Base-by-base conservation (phyloP, 202 grass and related monocot species). In the Schoenoplectus triqueter region DNA sequence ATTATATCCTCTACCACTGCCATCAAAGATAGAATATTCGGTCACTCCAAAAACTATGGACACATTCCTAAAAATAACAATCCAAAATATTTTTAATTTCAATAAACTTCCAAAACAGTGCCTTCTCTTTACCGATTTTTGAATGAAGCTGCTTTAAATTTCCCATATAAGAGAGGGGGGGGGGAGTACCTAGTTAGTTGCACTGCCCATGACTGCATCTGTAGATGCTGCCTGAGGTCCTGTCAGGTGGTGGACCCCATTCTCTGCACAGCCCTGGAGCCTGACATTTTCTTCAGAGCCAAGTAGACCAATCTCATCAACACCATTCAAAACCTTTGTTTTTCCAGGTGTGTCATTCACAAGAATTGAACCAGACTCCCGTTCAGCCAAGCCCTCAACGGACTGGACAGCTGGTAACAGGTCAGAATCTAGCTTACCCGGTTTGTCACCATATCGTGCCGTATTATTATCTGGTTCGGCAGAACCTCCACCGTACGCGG, bases 121-220 rank as follows among this genome's bases (percentile, higher is more conserved):
- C 39, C 64, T 66, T 0, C 62, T 49, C 44, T 65, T 64, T 66
- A 66, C n/a, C 17, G 49, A 66, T 21, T 15, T 17, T 82, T 65
- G 9, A 64, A 61, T 85, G 68, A 64, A 64, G 79, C 19, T 84
- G 5, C n/a, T 59, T 72, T 4, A 41, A 84, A 64, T 64, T 22
- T 61, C 10, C 3, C n/a, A 80, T 44, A 64, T n/a, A 17, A 47
- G 64, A 45, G 17, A 9, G 47, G 44, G 18, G 6, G 8, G 57
- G 44, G 48, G n/a, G 31, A 31, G 31, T 31, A 31, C 31, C 31
- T 85, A 77, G 42, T 85, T 85, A 17, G 47, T 72, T 60, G 59
- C 62, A 86, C 72, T 66, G 70, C 65, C 81, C 49, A 83, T 71
- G 57, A 65, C 22, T 13, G 31, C 55, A 85, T 85, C 69, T 49